Percentiles rank a stretch among this genome's conserved stretches.
Conservation (phyloP, 2,329 filamentous ascomycete species). For the Helotiales sp. region DNA sequence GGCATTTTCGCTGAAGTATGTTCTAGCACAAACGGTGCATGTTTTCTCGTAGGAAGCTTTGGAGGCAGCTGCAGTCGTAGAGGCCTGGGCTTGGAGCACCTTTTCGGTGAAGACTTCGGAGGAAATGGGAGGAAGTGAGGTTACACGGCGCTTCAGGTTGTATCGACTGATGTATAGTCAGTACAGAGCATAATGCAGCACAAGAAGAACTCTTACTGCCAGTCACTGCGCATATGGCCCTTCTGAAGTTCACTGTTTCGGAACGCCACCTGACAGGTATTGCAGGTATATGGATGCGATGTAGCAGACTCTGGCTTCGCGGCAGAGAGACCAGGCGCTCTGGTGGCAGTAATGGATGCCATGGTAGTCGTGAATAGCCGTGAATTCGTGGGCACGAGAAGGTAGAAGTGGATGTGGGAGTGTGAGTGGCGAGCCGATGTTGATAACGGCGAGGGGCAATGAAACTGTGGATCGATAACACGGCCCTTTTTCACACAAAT, state of each 20-base stretch:
- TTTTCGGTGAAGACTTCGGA: slow-evolving; percentile 96
- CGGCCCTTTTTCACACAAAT: neutral
- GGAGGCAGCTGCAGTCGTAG: slow-evolving; percentile 78
- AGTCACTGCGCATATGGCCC: slow-evolving; percentile 96
- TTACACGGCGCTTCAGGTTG: slow-evolving; percentile 93
- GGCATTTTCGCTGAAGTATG: slow-evolving; percentile 95
- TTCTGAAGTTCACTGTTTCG: slow-evolving; percentile 90
- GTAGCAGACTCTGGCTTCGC: slow-evolving; percentile 38
- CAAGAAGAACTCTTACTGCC: slow-evolving; percentile 71
- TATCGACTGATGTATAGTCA: slow-evolving; percentile 65
- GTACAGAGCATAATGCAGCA: slow-evolving; percentile 9
- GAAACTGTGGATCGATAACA: slow-evolving; percentile 5
- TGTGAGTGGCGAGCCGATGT: neutral
- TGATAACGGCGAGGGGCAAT: neutral
- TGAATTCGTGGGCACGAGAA: neutral
- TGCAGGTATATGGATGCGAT: slow-evolving; percentile 93
- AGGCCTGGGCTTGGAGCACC: slow-evolving; percentile 86
- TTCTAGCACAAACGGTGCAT: slow-evolving; percentile 83
- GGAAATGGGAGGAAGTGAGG: slow-evolving; percentile 84
- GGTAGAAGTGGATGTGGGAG: neutral
- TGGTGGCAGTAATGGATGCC: slow-evolving; percentile 47
- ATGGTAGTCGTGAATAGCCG: slow-evolving; percentile 36
- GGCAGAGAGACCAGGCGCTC: slow-evolving; percentile 23
- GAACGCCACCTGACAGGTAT: slow-evolving; percentile 96
- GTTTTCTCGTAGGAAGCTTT: slow-evolving; percentile 85